These are phyloP conservation scores for Drechmeria coniospora DNA, from an alignment of 2,329 filamentous ascomycete species.

Conservation along the genomic window DNA sequence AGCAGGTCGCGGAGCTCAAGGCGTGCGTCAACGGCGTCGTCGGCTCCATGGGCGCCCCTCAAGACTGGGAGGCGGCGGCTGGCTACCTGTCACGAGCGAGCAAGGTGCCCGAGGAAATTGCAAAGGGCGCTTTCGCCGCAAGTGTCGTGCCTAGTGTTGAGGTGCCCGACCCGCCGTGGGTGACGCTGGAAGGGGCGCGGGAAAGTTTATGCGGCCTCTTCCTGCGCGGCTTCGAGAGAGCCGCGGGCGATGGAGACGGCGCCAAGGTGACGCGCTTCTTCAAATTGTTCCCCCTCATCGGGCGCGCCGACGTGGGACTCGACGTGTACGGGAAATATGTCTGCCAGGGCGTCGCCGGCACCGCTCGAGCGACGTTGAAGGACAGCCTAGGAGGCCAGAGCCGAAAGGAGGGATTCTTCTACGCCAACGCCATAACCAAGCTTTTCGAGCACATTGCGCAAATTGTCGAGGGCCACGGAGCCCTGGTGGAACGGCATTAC, in stretches of 20 bases:
- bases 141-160: slow-evolving; percentile 91
- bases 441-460: slow-evolving; percentile 96
- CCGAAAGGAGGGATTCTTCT: slow-evolving; percentile 69
- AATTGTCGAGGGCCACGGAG: slow-evolving; percentile 84
- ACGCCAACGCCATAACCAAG: slow-evolving; percentile 76
- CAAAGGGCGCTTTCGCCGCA: slow-evolving; percentile 73
- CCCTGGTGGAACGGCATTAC: slow-evolving; percentile 86
- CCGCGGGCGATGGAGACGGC: slow-evolving; percentile 73
- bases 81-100: slow-evolving; percentile 74
- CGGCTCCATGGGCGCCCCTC: slow-evolving; percentile 91
- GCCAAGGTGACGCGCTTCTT: slow-evolving; percentile 90
- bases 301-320: slow-evolving; percentile 70
- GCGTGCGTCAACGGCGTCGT: slow-evolving; percentile 89
- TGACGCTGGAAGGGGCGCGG: slow-evolving; percentile 74
- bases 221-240: slow-evolving; percentile 86
- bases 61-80: slow-evolving; percentile 96
- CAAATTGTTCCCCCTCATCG: slow-evolving; percentile 92
- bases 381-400: slow-evolving; percentile 35
- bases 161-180: slow-evolving; percentile 77
- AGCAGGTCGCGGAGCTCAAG: slow-evolving; percentile 93
- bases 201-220: slow-evolving; percentile 86
- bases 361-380: slow-evolving; percentile 68
- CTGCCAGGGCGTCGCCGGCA: slow-evolving; percentile 79
- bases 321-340: slow-evolving; percentile 95
- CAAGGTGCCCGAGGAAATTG: slow-evolving; percentile 64